Evolutionary conservation across 2,329 filamentous ascomycete species (phyloP).

Genomic region (Epichloe brachyelytri): DNA sequence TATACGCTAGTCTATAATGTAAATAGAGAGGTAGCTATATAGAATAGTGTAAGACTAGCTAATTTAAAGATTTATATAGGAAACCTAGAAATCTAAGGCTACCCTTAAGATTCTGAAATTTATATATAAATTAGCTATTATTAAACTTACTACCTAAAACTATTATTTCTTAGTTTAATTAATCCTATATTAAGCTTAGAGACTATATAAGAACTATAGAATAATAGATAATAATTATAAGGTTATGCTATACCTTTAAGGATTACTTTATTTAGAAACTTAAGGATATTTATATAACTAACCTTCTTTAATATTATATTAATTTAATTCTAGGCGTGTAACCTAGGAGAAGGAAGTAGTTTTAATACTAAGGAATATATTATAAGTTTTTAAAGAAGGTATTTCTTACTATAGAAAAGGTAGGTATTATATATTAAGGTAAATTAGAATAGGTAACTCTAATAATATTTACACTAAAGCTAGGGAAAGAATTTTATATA

Average conservation of each 20-base stretch:
- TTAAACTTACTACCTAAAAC: background rate
- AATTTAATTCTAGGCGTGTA: background rate
- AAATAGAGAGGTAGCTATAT: background rate
- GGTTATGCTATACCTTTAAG: background rate
- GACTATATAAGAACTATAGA: background rate
- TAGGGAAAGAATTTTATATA: background rate
- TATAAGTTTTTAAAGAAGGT: background rate
- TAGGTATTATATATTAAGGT: background rate
- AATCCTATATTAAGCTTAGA: background rate
- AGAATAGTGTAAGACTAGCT: background rate
- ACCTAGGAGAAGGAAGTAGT: background rate
- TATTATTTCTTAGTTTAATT: background rate
- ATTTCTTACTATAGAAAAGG: background rate
- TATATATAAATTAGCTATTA: background rate
- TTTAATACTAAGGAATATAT: background rate
- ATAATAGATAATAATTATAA: background rate
- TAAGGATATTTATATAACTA: background rate
- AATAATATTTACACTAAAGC: background rate
- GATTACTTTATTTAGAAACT: background rate
- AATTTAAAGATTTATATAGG: background rate
- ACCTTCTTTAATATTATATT: background rate
- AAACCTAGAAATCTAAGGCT: background rate
- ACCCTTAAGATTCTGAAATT: background rate
- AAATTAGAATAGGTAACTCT: background rate
- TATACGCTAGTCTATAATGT: too few relatives aligned